Percentiles rank a stretch among this genome's conserved stretches.
Conservation (phyloP, 2,329 filamentous ascomycete species). For the Beauveria varroae region DNA sequence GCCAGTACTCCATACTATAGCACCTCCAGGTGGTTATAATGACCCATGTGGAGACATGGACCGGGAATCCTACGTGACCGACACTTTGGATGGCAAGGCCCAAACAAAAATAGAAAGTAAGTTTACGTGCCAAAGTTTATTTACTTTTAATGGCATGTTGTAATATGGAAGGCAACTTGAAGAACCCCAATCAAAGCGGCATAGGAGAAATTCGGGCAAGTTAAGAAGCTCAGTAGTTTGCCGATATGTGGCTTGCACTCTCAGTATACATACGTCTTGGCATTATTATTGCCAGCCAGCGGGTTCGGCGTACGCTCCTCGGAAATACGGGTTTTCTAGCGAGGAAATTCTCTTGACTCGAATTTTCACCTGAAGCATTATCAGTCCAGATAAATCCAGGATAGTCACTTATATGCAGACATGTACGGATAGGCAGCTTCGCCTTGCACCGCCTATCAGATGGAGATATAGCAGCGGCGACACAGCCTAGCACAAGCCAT, state of each 20-base stretch:
- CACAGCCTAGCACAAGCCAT: neutral
- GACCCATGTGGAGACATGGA: no score
- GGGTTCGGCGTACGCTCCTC: neutral
- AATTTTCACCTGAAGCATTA: neutral
- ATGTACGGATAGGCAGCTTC: neutral
- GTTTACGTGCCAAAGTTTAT: no score
- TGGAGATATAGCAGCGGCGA: neutral
- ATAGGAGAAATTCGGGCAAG: neutral
- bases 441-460: neutral
- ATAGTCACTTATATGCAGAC: neutral
- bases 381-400: neutral
- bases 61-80: no score
- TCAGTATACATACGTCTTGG: neutral
- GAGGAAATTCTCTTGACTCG: neutral
- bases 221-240: neutral
- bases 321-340: neutral
- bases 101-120: no score
- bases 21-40: neutral
- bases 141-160: neutral
- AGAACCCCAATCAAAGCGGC: neutral
- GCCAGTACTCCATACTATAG: neutral
- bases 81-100: no score
- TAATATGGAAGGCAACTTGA: neutral
- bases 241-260: neutral
- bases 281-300: neutral